Conservation (phyloP, 495 filamentous ascomycete genomes). For the Penicillium cinerascens region DNA sequence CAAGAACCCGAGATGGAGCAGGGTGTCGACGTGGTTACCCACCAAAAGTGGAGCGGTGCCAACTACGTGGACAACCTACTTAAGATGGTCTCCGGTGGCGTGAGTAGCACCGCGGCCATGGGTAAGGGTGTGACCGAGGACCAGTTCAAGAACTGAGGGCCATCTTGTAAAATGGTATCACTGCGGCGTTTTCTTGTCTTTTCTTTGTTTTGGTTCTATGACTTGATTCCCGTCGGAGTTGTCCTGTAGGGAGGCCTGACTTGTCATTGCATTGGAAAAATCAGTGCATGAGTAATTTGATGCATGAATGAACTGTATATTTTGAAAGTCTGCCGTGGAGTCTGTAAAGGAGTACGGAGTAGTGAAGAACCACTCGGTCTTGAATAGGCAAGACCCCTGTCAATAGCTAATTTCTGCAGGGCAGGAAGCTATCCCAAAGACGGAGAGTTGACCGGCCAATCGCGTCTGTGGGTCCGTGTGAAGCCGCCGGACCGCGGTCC, state of each 20-base stretch:
- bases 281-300: constrained; percentile 4
- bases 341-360: not conserved
- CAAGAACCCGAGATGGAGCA: constrained; percentile 96
- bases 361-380: not conserved
- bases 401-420: not conserved
- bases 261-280: constrained; percentile 14
- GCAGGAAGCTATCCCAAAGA: not conserved
- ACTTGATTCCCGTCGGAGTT: constrained; percentile 17
- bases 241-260: constrained; percentile 1
- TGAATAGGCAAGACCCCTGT: not conserved
- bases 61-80: constrained; percentile 90
- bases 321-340: not conserved
- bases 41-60: constrained; percentile 98
- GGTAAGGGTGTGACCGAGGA: constrained; percentile 97
- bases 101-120: constrained; percentile 91
- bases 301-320: not conserved
- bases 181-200: constrained; percentile 8
- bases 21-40: constrained; percentile 89
- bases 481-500: constrained; percentile 22
- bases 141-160: constrained; percentile 66
- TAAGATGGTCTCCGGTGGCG: constrained; percentile 95
- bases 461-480: constrained; percentile 10
- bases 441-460: not conserved
- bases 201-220: constrained; percentile 6
- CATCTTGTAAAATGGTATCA: constrained; percentile 11